phyloP scores from a whole-genome alignment of 306 rosid genomes.

The Pyrus pyrifolia region DNA sequence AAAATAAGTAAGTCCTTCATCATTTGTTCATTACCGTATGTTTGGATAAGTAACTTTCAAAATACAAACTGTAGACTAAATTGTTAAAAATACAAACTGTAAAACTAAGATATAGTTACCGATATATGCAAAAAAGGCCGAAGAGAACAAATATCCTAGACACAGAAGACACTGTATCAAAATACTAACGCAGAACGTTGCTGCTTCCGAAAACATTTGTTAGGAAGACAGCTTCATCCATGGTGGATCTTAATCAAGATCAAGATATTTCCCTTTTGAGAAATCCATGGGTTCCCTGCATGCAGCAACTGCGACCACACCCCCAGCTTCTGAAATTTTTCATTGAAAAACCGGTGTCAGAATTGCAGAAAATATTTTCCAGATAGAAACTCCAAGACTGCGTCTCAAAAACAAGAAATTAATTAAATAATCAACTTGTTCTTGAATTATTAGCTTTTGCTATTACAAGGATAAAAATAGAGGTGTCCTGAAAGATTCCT shows the following conservation, averaged over 20 bases:
- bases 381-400: neutral
- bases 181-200: too few relatives aligned
- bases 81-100: too few relatives aligned
- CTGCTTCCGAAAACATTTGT: too few relatives aligned
- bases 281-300: constrained; percentile 80
- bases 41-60: too few relatives aligned
- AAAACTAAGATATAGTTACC: too few relatives aligned
- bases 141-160: too few relatives aligned
- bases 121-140: too few relatives aligned
- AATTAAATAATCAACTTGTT: neutral
- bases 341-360: neutral
- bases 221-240: too few relatives aligned
- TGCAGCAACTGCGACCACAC: constrained; percentile 64
- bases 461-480: neutral
- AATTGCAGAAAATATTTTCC: neutral
- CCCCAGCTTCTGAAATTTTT: constrained; percentile 77
- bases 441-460: neutral
- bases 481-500: neutral
- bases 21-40: too few relatives aligned
- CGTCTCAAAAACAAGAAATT: neutral
- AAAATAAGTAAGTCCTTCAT: too few relatives aligned
- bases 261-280: constrained; percentile 78
- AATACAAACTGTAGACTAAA: too few relatives aligned
- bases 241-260: constrained; percentile 24
- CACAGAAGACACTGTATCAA: too few relatives aligned